phyloP scores from a whole-genome alignment of 2,329 filamentous ascomycete genomes.

The Fusarium protoensiforme region DNA sequence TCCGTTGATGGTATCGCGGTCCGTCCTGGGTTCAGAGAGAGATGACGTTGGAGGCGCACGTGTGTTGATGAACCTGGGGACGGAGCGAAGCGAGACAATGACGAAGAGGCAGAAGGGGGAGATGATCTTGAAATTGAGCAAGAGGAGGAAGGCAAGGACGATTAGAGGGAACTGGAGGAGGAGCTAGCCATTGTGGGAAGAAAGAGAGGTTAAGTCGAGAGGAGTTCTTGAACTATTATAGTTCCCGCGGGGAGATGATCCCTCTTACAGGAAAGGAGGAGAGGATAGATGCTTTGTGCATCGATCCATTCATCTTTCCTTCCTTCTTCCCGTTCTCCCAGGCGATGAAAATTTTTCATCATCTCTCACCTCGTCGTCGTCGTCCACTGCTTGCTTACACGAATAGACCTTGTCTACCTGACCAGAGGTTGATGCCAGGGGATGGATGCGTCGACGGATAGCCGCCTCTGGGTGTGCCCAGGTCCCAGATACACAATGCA shows the following conservation, averaged over 20 bases:
- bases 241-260: background rate
- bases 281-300: background rate
- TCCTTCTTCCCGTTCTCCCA: background rate
- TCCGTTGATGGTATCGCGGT: conserved; percentile 16
- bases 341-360: background rate
- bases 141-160: background rate
- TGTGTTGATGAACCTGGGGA: background rate
- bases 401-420: background rate
- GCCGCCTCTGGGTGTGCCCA: background rate
- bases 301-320: background rate
- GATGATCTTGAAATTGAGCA: background rate
- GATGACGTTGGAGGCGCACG: conserved; percentile 30
- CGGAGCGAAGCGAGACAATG: conserved; percentile 8
- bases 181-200: background rate
- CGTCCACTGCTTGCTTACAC: background rate
- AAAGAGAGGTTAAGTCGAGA: conserved; percentile 10
- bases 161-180: background rate
- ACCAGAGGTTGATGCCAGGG: background rate
- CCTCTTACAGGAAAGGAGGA: background rate
- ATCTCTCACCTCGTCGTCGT: background rate
- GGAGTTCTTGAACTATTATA: background rate
- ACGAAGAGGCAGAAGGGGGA: background rate
- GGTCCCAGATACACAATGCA: background rate
- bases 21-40: background rate
- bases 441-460: background rate